These are phyloP conservation scores for Cystofilobasidium capitatum DNA, from an alignment of 768 basidiomycete genomes.

Conservation along the genomic window DNA sequence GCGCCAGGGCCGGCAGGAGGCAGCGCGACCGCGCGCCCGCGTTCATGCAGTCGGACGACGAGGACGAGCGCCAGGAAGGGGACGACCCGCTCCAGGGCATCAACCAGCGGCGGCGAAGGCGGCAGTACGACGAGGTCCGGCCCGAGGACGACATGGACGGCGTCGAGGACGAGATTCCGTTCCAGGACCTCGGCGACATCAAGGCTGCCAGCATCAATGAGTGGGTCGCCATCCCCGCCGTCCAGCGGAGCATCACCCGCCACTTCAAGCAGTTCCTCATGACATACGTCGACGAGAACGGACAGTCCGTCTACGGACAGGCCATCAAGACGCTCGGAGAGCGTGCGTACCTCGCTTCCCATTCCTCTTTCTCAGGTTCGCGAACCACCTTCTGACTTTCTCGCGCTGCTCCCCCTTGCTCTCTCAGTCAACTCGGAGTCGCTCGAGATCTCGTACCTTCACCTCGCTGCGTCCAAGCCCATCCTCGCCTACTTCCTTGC, in stretches of 20 bases:
- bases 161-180: conserved; percentile 78
- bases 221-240: conserved; percentile 90
- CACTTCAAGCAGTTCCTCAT: conserved; percentile 93
- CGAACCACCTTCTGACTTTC: not conserved
- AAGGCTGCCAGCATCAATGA: conserved; percentile 95
- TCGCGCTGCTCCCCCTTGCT: conserved; percentile 25
- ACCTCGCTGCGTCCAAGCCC: conserved; percentile 81
- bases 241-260: conserved; percentile 75
- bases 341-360: conserved; percentile 49
- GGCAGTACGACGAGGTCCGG: conserved; percentile 86
- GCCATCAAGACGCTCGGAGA: conserved; percentile 89
- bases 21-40: conserved; percentile 71
- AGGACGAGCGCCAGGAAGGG: conserved; percentile 59
- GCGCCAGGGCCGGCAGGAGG: conserved; percentile 47
- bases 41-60: conserved; percentile 74
- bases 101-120: conserved; percentile 71
- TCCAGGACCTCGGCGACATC: conserved; percentile 94
- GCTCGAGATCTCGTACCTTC: conserved; percentile 93
- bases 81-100: conserved; percentile 57
- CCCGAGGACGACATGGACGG: conserved; percentile 87
- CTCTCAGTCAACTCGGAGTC: conserved; percentile 84
- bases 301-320: conserved; percentile 85
- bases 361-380: conserved; percentile 2
- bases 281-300: conserved; percentile 88
- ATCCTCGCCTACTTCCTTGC: conserved; percentile 95